These are phyloP conservation scores for Globisporangium solare DNA, from an alignment of 352 stramenopile species.

Conservation along the genomic window DNA sequence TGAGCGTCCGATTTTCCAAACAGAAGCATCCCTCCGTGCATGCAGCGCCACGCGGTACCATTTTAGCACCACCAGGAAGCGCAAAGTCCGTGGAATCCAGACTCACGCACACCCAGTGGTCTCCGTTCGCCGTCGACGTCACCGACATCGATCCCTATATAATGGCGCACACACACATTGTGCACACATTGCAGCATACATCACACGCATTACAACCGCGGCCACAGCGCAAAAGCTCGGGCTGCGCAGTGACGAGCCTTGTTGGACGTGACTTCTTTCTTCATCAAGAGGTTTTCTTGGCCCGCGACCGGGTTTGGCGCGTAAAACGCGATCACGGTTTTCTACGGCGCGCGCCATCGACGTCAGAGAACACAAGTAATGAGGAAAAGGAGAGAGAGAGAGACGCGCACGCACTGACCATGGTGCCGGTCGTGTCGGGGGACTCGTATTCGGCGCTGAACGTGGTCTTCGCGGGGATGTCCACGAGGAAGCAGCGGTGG, in stretches of 20 bases:
- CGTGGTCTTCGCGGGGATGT: conserved; percentile 69
- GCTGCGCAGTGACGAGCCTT: conserved; percentile 29
- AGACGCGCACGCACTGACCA: conserved; percentile 25
- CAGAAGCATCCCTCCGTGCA: background rate
- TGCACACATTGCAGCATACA: background rate
- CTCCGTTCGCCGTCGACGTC: conserved; percentile 57
- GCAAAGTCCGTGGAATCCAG: conserved; percentile 63
- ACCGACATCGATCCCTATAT: conserved; percentile 65
- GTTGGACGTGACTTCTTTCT: conserved; percentile 45
- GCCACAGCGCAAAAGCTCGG: background rate
- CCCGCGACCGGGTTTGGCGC: conserved; percentile 33
- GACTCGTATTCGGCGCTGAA: conserved; percentile 83
- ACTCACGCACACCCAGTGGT: conserved; percentile 73
- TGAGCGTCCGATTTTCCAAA: background rate
- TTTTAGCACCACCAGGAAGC: conserved; percentile 47
- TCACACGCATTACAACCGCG: background rate
- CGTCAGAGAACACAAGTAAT: background rate
- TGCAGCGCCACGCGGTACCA: conserved; percentile 29
- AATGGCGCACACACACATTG: background rate
- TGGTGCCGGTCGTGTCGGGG: conserved; percentile 73
- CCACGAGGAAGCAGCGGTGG: conserved; percentile 75
- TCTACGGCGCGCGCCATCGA: conserved; percentile 25
- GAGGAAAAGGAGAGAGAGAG: background rate
- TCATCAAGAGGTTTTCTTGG: conserved; percentile 43
- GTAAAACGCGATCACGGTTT: conserved; percentile 61